Percentiles rank a stretch among this genome's conserved stretches.
Conservation (phyloP, 495 filamentous ascomycete genomes). For the Penicillium verhagenii region DNA sequence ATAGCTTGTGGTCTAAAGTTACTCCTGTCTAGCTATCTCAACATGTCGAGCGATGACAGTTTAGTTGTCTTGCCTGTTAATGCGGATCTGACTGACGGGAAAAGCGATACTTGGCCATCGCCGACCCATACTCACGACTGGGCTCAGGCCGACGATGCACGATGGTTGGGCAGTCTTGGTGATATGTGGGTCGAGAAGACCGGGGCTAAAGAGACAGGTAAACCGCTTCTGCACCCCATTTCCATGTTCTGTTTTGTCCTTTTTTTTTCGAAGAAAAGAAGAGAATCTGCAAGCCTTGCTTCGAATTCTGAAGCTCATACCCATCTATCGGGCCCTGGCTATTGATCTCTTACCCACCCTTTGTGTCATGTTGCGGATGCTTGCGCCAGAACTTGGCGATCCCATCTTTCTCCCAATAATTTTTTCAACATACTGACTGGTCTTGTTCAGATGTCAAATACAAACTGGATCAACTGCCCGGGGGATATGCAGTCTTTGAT, state of each 20-base stretch:
- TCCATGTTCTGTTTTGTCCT: too few species aligned
- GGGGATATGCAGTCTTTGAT: slow-evolving; percentile 52
- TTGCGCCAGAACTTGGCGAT: too few species aligned
- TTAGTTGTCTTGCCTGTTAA: slow-evolving; percentile 32
- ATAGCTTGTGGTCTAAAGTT: background rate
- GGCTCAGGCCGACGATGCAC: slow-evolving; percentile 19
- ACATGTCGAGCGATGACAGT: slow-evolving; percentile 19
- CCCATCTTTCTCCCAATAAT: too few species aligned
- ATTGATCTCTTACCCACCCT: background rate
- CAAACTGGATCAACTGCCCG: slow-evolving; percentile 52
- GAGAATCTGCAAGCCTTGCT: background rate
- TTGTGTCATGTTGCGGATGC: too few species aligned
- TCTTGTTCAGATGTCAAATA: slow-evolving; percentile 42
- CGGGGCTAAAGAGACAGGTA: slow-evolving; percentile 34
- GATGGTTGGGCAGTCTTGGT: slow-evolving; percentile 35
- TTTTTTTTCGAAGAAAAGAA: too few species aligned
- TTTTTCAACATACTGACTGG: slow-evolving; percentile 5
- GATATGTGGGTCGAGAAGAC: slow-evolving; percentile 37
- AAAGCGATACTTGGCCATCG: slow-evolving; percentile 29
- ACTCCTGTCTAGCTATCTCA: background rate
- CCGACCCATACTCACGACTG: slow-evolving; percentile 12
- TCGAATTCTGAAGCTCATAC: background rate
- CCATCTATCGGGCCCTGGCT: background rate
- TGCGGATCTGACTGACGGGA: slow-evolving; percentile 34
- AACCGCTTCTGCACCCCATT: slow-evolving; percentile 2